Evolutionary conservation across 2,329 filamentous ascomycete species (phyloP).

Genomic region (Cladosporium sp.): DNA sequence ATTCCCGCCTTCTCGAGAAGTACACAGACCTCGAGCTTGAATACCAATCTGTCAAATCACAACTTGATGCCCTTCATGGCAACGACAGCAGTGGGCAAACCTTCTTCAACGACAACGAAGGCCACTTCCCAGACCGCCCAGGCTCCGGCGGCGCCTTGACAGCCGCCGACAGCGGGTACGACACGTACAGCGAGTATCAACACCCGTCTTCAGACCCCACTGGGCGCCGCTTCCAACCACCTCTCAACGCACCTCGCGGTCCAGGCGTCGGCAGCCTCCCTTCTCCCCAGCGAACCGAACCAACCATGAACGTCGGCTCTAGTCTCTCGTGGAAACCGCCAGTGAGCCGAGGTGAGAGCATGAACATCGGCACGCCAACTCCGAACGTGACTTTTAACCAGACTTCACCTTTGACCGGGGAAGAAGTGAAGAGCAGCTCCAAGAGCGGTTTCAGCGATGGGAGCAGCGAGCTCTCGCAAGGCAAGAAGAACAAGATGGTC

Average conservation of each 20-base stretch:
- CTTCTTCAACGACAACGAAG: conserved; percentile 9
- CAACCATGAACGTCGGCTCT: conserved; percentile 13
- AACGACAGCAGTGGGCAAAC: not conserved
- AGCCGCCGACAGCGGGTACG: conserved; percentile 20
- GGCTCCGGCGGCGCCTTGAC: conserved; percentile 16
- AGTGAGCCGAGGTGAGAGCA: conserved; percentile 6
- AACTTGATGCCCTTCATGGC: conserved; percentile 23
- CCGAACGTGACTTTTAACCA: conserved; percentile 21
- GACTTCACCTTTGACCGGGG: conserved; percentile 25
- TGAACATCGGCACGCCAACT: conserved; percentile 55
- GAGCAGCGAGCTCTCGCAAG: conserved; percentile 30
- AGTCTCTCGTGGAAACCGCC: conserved; percentile 24
- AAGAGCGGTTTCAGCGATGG: conserved; percentile 19
- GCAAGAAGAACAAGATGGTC: conserved; percentile 40
- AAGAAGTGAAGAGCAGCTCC: conserved; percentile 17
- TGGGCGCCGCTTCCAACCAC: conserved; percentile 10
- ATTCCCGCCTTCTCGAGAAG: conserved; percentile 47
- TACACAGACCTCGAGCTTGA: conserved; percentile 45
- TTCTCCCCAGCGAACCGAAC: conserved; percentile 20
- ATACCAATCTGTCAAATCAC: conserved; percentile 26
- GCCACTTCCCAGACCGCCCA: conserved; percentile 13
- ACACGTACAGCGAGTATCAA: conserved; percentile 21
- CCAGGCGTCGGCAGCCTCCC: conserved; percentile 6
- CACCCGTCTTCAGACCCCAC: conserved; percentile 23
- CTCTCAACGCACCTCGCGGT: not conserved